phyloP scores from a whole-genome alignment of 306 rosid species.

The Casuarina cunninghamiana region DNA sequence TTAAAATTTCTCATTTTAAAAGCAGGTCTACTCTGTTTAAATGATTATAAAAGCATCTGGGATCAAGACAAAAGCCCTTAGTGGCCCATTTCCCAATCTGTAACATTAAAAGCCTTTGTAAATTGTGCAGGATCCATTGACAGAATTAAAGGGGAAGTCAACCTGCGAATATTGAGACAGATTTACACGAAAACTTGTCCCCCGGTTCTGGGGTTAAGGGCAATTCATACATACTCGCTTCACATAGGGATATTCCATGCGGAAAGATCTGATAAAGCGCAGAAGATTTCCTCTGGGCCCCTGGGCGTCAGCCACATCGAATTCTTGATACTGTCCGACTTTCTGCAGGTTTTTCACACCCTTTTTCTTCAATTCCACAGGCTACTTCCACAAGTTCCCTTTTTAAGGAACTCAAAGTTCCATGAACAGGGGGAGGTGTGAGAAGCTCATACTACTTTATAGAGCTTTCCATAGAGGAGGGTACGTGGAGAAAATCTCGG shows the following conservation, averaged over 20 bases:
- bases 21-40: too few species aligned
- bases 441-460: not conserved
- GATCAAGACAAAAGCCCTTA: too few species aligned
- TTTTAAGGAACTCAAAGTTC: not conserved
- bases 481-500: not conserved
- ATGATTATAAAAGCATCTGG: too few species aligned
- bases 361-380: too few species aligned
- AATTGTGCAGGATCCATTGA: not conserved
- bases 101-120: not conserved
- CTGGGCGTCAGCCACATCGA: not conserved
- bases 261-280: not conserved
- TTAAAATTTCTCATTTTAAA: too few species aligned
- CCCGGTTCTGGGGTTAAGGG: not conserved
- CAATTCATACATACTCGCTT: too few species aligned
- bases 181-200: not conserved
- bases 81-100: not conserved
- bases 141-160: not conserved
- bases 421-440: not conserved
- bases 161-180: not conserved
- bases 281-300: not conserved
- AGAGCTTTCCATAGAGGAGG: not conserved
- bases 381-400: not conserved
- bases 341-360: not conserved
- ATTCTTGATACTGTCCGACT: not conserved
- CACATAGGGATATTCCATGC: not conserved